Evolutionary conservation across 345 rosid species (phyloP), one percentile per base, ranked within the genome.

Genomic region (Stellera chamaejasme): DNA sequence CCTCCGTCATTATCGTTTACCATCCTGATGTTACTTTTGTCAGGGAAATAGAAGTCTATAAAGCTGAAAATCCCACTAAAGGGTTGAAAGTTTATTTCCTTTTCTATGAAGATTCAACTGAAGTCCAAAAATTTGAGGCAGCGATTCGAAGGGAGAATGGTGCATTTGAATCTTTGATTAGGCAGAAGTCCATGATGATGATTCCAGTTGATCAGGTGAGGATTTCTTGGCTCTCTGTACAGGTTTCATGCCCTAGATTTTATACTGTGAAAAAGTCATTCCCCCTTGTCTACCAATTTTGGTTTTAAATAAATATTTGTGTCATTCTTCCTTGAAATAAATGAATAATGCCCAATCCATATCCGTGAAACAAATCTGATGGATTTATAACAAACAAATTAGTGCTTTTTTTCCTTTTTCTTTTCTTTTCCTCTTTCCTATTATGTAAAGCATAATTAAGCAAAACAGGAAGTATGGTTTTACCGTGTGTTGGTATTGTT

Each of bases 101-200:
- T 52, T 93, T 93, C 65, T 93, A 89, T 54, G 99, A 93, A 72
- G 84, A 78, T 62, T 89, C 99, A 26, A 80, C 96, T 10, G 99
- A 93, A 74, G 94, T 72, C 26, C 96, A 81, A 70, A 93, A 89
- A 74, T 93, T 93, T 55, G 97, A 93, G 74, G 97, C 99, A 59
- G 84, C 96, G 63, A 89, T 93, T 49, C 87, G 85, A 27, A 81
- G 86, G 65, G 97, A 93, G 71, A 87, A 93, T 73, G 84, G 84
- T 61, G 97, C 99, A 11, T 93, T 89, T 75, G 99, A 93, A 69
- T 84, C 99, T 47, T 65, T 93, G 77, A 89, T 93, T 73, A 74
- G 97, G 72, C 99, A 86, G 79, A 93, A 93, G 66, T 87, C 99
- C 19, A 10, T 77, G 79, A 93, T 93, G 99, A 84, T 89, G 83